phyloP scores from a whole-genome alignment of 441 rosid species.

The Cnidoscolus chayamansa region DNA sequence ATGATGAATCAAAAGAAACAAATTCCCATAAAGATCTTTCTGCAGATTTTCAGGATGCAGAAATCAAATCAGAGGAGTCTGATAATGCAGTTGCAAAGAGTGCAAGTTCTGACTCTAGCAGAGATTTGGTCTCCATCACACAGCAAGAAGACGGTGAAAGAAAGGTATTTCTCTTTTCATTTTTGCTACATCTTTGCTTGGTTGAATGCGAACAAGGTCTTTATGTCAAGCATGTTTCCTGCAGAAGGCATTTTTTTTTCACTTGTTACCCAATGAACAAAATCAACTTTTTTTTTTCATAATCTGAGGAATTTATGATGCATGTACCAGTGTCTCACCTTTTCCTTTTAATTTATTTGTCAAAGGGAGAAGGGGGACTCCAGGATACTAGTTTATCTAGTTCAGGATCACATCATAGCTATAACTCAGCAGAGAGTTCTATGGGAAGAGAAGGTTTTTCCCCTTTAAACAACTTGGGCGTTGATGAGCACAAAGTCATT shows the following conservation, averaged over 20 bases:
- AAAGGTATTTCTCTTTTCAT: constrained; percentile 25
- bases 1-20: constrained; percentile 35
- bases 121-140: constrained; percentile 30
- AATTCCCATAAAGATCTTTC: constrained; percentile 24
- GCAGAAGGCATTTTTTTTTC: no score
- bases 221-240: not conserved
- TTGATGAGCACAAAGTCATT: constrained; percentile 16
- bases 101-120: constrained; percentile 28
- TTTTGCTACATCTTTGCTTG: not conserved
- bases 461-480: constrained; percentile 10
- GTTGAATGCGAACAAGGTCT: not conserved
- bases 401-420: constrained; percentile 40
- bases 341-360: not conserved
- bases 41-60: constrained; percentile 27
- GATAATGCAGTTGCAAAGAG: constrained; percentile 27
- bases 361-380: not conserved
- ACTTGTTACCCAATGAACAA: not conserved
- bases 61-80: constrained; percentile 38
- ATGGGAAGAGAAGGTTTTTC: constrained; percentile 25
- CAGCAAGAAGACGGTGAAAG: constrained; percentile 29
- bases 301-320: no score
- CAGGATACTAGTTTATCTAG: constrained; percentile 38
- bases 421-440: constrained; percentile 36
- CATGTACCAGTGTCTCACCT: no score
- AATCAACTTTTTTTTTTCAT: not conserved